phyloP scores from a whole-genome alignment of 2,329 filamentous ascomycete species.

The Stagonosporopsis rhizophila region DNA sequence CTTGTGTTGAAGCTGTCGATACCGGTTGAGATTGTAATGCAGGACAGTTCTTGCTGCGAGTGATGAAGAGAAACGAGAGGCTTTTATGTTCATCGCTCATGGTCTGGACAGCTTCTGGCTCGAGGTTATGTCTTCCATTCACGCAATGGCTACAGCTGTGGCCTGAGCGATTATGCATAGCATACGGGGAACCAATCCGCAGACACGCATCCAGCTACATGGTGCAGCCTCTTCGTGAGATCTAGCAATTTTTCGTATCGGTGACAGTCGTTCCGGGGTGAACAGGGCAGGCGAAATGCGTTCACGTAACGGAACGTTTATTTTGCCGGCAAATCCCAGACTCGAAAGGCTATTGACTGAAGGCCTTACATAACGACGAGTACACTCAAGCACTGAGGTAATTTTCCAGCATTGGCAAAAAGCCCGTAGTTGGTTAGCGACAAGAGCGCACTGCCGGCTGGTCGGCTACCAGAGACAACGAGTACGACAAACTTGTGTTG shows the following conservation, averaged over 20 bases:
- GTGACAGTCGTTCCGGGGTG: neutral
- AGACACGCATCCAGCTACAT: neutral
- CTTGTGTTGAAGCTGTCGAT: too few species aligned
- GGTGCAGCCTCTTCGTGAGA: neutral
- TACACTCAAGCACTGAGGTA: neutral
- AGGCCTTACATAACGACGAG: neutral
- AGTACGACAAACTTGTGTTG: neutral
- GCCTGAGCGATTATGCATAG: neutral
- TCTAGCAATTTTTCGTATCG: neutral
- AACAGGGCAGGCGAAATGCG: neutral
- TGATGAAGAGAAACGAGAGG: too few species aligned
- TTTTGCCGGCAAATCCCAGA: neutral
- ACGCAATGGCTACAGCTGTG: neutral
- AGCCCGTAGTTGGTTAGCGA: neutral
- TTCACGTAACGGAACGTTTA: too few species aligned
- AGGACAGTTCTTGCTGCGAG: too few species aligned
- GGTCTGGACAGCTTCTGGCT: too few species aligned
- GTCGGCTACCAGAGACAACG: neutral
- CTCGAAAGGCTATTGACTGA: neutral
- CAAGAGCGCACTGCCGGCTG: neutral
- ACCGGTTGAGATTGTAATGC: too few species aligned
- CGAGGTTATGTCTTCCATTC: neutral
- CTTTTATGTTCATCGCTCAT: too few species aligned
- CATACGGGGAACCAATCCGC: neutral
- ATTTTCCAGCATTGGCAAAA: neutral